phyloP scores from a whole-genome alignment of 768 basidiomycete species.

The Leucosporidium yakuticum region DNA sequence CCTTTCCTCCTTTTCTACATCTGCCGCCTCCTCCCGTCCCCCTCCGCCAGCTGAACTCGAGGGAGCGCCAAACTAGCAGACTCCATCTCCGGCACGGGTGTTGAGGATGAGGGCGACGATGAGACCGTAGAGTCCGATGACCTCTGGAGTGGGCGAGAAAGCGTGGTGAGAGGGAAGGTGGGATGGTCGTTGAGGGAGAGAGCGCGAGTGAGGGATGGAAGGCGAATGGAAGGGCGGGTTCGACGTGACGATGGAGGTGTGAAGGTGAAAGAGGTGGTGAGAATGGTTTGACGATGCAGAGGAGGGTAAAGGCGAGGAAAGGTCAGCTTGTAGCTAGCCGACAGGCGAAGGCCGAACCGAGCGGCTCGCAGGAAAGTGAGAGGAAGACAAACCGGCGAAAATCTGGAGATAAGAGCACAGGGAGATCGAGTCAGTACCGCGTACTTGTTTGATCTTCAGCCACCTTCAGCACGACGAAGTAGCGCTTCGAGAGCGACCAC shows the following conservation, averaged over 20 bases:
- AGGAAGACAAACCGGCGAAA: slow-evolving; percentile 45
- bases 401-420: slow-evolving; percentile 45
- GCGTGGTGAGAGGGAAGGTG: neutral
- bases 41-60: too few species aligned
- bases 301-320: too few species aligned
- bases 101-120: slow-evolving; percentile 90
- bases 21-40: too few species aligned
- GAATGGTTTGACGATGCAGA: too few species aligned
- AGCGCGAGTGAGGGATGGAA: too few species aligned
- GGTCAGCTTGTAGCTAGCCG: too few species aligned
- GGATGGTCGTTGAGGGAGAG: neutral
- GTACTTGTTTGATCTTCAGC: too few species aligned
- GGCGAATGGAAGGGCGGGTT: too few species aligned
- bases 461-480: too few species aligned
- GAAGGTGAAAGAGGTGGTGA: neutral
- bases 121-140: slow-evolving; percentile 74
- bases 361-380: neutral
- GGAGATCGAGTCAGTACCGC: too few species aligned
- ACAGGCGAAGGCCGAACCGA: neutral
- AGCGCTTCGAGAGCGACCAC: too few species aligned
- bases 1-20: too few species aligned
- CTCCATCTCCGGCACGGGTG: slow-evolving; percentile 57
- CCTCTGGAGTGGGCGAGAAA: slow-evolving; percentile 54
- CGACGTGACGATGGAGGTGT: neutral
- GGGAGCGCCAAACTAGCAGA: slow-evolving; percentile 39